These are phyloP conservation scores for Bipolaris bicolor DNA, from an alignment of 2,329 filamentous ascomycete species.

Conservation along the genomic window DNA sequence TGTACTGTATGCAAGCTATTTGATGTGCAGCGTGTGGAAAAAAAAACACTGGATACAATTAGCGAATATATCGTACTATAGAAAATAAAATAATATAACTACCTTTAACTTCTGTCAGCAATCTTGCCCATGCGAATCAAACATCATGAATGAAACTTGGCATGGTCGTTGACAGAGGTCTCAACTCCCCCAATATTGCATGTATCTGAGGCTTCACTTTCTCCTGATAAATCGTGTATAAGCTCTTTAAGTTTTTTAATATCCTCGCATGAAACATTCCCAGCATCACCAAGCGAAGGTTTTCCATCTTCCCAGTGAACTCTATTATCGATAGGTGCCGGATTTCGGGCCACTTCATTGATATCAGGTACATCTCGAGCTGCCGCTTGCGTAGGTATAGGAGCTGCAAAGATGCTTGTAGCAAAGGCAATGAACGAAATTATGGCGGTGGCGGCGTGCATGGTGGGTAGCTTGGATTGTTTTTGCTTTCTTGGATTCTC, in stretches of 20 bases:
- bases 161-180: background rate
- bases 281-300: slow-evolving; percentile 4
- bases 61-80: background rate
- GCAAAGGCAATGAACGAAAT: slow-evolving; percentile 17
- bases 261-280: slow-evolving; percentile 6
- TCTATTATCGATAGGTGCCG: slow-evolving; percentile 24
- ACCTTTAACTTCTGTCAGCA: background rate
- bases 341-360: slow-evolving; percentile 24
- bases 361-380: slow-evolving; percentile 19
- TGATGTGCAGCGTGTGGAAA: background rate
- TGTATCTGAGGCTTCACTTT: slow-evolving; percentile 1
- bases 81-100: background rate
- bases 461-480: background rate
- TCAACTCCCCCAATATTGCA: background rate
- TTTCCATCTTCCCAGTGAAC: slow-evolving; percentile 11
- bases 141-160: background rate
- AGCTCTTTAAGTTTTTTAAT: slow-evolving; percentile 4
- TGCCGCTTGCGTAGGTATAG: slow-evolving; percentile 8
- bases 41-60: background rate
- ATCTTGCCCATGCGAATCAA: background rate
- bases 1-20: background rate
- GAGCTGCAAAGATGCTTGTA: slow-evolving; percentile 13
- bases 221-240: slow-evolving; percentile 3
- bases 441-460: slow-evolving; percentile 14
- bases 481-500: background rate